A percentile compares a stretch with the other conserved stretches of the same genome.
phyloP scores from a whole-genome alignment of 768 basidiomycete genomes.

The Lentinula aciculospora region DNA sequence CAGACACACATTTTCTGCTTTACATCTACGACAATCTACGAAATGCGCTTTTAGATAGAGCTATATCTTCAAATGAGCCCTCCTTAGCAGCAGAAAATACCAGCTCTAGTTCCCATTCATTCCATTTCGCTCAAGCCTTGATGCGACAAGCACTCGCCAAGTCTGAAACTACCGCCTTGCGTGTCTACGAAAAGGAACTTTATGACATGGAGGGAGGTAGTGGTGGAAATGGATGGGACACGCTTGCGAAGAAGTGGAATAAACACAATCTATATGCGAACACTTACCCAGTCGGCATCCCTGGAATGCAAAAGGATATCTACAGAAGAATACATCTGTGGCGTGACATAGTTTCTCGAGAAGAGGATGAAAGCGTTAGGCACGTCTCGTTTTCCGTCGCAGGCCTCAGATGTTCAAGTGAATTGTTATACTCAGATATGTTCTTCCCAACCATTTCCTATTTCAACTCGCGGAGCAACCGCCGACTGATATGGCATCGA shows the following conservation, averaged over 20 bases:
- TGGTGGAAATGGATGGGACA: constrained; percentile 74
- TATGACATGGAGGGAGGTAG: constrained; percentile 64
- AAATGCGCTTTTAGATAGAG: constrained; percentile 77
- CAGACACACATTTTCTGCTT: constrained; percentile 94
- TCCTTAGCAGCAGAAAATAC: constrained; percentile 1
- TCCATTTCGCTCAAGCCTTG: constrained; percentile 28
- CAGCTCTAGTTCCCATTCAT: constrained; percentile 13
- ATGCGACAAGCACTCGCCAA: constrained; percentile 62
- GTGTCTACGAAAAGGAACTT: constrained; percentile 59
- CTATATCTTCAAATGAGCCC: constrained; percentile 30
- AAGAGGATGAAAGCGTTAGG: constrained; percentile 84
- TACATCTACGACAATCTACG: constrained; percentile 90
- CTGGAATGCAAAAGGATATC: constrained; percentile 48
- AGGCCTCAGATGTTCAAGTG: neutral
- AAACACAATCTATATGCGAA: constrained; percentile 40
- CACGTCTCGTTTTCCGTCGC: constrained; percentile 26
- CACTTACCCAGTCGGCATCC: constrained; percentile 17
- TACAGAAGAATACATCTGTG: constrained; percentile 75
- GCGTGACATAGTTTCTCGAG: constrained; percentile 74
- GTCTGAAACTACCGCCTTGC: constrained; percentile 73
- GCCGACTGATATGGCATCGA: constrained; percentile 57
- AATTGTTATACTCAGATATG: constrained; percentile 41
- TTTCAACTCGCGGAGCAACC: constrained; percentile 69
- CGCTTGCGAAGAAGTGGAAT: constrained; percentile 79
- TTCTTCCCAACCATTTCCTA: constrained; percentile 69